Percentiles rank a stretch among this genome's conserved stretches.
phyloP scores from a whole-genome alignment of 805 yeast genomes.

The Schwanniomyces yamadae region DNA sequence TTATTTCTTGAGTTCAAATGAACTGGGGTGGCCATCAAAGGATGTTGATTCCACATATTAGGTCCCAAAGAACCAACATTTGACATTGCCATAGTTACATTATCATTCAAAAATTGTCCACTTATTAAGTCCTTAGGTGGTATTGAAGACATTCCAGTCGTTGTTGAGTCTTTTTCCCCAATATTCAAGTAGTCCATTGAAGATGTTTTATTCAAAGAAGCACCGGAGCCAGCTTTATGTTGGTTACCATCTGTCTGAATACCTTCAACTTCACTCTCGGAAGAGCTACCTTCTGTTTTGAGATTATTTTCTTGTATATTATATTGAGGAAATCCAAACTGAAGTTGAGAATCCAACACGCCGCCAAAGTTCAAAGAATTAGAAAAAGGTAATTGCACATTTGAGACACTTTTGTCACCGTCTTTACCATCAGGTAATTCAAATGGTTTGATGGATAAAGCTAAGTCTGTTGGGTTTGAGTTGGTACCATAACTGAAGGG shows the following conservation, averaged over 20 bases:
- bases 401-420: constrained; percentile 5
- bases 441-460: constrained; percentile 23
- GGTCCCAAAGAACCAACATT: constrained; percentile 5
- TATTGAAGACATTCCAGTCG: neutral
- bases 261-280: constrained; percentile 14
- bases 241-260: constrained; percentile 3
- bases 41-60: constrained; percentile 19
- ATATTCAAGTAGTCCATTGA: constrained; percentile 3
- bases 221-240: neutral
- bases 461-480: constrained; percentile 2
- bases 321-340: constrained; percentile 7
- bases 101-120: constrained; percentile 4
- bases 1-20: neutral
- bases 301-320: constrained; percentile 3
- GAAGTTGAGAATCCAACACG: constrained; percentile 15
- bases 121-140: constrained; percentile 1
- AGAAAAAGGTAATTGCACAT: constrained; percentile 21
- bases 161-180: neutral
- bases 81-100: constrained; percentile 4
- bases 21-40: constrained; percentile 6
- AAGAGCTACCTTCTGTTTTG: constrained; percentile 7
- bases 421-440: constrained; percentile 19
- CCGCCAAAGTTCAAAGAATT: constrained; percentile 24
- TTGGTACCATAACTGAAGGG: constrained; percentile 23
- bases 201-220: constrained; percentile 4